Evolutionary conservation across 768 basidiomycete genomes (phyloP), one percentile per base, ranked within the genome.

Genomic region (Tylopilus plumbeoviolaceoides): DNA sequence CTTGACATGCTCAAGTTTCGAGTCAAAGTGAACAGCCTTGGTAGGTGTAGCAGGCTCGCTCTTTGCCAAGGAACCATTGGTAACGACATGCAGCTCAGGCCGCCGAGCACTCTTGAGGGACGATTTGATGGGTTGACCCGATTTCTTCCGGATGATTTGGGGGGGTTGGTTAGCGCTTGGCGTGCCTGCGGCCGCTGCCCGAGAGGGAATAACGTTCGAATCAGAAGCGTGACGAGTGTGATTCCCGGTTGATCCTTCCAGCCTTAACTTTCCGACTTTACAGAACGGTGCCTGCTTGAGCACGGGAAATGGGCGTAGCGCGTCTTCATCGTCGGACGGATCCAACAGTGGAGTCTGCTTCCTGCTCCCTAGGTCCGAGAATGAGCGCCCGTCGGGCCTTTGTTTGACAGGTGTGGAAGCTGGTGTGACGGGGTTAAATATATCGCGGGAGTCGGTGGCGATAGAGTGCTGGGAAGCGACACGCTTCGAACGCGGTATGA

Each of bases 21-120:
- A 68, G 71, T 95, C 91, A 56, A 99, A 99, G 63, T 97, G 92
- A 9, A 99, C 95, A 23, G 83, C 85, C 68, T 97, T 95, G 5
- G 79, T 84, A 0, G 95, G 95, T 3, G 93, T 94, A 3, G 73
- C 76, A 0, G 95, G 95, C 52, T 84, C 89, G 68, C 88, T 91
- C 72, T 85, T 82, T 62, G 75, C 77, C 54, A 74, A 72, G 40
- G 63, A 57, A 30, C 73, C 72, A 44, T 70, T 64, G 23, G 82
- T 81, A 60, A 83, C 65, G 47, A 87, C 76, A 2, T 79, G 75
- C 14, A 87, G 68, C 44, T 72, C 73, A 48, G 78, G 66, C 47
- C 85, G 78, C 51, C 78, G 76, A 23, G 83, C 77, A 12, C 81
- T 75, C 73, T 97, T 98, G 59, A 98, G 78, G 3, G 94, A 92